Evolutionary conservation across 2,329 filamentous ascomycete genomes (phyloP).

Genomic region (Talaromyces albobiverticillius): DNA sequence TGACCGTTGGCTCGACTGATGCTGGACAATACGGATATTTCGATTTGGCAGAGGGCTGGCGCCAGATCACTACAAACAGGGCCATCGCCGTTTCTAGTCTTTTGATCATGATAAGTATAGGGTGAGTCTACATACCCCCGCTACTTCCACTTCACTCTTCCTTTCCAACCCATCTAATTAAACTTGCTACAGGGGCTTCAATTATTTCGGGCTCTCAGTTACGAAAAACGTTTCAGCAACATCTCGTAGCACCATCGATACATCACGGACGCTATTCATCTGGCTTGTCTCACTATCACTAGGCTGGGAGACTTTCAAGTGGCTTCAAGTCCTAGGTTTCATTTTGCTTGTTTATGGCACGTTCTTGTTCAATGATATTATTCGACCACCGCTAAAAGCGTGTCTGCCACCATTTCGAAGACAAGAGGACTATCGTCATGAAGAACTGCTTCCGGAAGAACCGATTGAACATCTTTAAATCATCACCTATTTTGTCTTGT

Average conservation of each 20-base stretch:
- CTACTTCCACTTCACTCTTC: slow-evolving; percentile 6
- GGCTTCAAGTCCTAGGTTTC: slow-evolving; percentile 89
- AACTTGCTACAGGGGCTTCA: slow-evolving; percentile 70
- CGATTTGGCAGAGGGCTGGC: slow-evolving; percentile 81
- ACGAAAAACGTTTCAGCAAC: slow-evolving; percentile 88
- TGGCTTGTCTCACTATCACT: slow-evolving; percentile 92
- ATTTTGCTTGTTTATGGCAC: slow-evolving; percentile 90
- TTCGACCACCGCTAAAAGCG: slow-evolving; percentile 74
- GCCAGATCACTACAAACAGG: slow-evolving; percentile 70
- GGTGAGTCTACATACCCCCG: too few species aligned
- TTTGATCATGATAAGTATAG: slow-evolving; percentile 96
- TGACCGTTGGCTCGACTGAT: slow-evolving; percentile 70
- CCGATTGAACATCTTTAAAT: slow-evolving; percentile 70
- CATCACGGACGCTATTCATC: slow-evolving; percentile 91
- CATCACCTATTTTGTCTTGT: too few species aligned
- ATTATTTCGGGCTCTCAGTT: slow-evolving; percentile 95
- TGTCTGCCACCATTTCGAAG: slow-evolving; percentile 53
- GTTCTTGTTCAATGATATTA: slow-evolving; percentile 91
- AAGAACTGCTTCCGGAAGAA: slow-evolving; percentile 69
- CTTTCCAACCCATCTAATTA: neutral
- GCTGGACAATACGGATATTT: slow-evolving; percentile 79
- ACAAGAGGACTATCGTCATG: slow-evolving; percentile 33
- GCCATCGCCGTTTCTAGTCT: slow-evolving; percentile 73
- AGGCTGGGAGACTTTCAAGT: slow-evolving; percentile 97
- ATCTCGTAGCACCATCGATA: slow-evolving; percentile 92